These are phyloP conservation scores for Metarhizium rileyi DNA, from an alignment of 2,329 filamentous ascomycete genomes.

Conservation along the genomic window DNA sequence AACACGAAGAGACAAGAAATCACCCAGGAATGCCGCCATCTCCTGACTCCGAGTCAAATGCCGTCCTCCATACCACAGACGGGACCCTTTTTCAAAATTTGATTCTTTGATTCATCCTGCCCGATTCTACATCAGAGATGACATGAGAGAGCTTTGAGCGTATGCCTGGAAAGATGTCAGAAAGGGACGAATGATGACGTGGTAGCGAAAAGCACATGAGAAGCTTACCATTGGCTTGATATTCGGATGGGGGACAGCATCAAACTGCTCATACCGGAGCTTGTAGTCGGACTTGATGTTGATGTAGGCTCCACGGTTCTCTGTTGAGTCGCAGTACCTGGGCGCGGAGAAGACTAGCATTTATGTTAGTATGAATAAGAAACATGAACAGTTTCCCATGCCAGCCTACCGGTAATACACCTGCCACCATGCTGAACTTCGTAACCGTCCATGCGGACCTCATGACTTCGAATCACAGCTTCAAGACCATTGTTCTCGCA, in stretches of 20 bases:
- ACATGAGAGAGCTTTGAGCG: constrained; percentile 73
- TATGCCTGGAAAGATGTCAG: constrained; percentile 52
- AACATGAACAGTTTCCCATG: not conserved
- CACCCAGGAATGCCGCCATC: constrained; percentile 3
- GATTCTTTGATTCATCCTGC: not conserved
- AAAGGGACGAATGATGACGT: constrained; percentile 1
- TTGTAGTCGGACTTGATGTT: constrained; percentile 90
- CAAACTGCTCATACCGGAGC: constrained; percentile 85
- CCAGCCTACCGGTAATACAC: constrained; percentile 73
- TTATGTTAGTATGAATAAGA: constrained; percentile 14
- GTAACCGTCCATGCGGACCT: constrained; percentile 98
- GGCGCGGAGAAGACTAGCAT: constrained; percentile 82
- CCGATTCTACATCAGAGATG: constrained; percentile 54
- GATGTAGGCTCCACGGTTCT: constrained; percentile 98
- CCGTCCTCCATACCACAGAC: not conserved
- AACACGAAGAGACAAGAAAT: not conserved
- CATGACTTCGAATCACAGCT: constrained; percentile 92
- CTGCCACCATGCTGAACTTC: constrained; percentile 93
- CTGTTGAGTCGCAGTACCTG: constrained; percentile 94
- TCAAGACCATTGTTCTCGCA: constrained; percentile 93
- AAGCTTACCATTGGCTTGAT: constrained; percentile 77
- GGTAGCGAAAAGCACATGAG: not conserved
- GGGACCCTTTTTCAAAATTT: not conserved
- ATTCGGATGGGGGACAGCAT: constrained; percentile 90
- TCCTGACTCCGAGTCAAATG: constrained; percentile 10